Evolutionary conservation across 2,329 filamentous ascomycete genomes (phyloP).

Genomic region (Fusarium tricinctum): DNA sequence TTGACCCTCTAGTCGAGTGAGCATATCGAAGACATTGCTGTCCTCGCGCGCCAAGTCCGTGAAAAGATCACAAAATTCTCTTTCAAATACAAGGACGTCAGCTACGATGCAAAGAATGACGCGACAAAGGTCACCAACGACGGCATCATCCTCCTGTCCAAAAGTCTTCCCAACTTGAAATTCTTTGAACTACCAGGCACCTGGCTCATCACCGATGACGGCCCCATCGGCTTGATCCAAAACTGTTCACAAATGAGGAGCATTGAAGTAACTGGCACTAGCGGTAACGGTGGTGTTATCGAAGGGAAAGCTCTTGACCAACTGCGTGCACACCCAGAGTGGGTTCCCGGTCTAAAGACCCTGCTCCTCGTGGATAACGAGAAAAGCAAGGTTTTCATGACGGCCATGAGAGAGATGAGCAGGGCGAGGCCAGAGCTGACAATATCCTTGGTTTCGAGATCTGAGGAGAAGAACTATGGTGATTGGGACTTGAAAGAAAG

Average conservation of each 20-base stretch:
- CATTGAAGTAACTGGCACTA: slow-evolving; percentile 14
- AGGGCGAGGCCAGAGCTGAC: slow-evolving; percentile 20
- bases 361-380: not conserved
- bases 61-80: slow-evolving; percentile 20
- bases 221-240: not conserved
- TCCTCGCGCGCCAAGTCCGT: slow-evolving; percentile 9
- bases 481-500: slow-evolving; percentile 14
- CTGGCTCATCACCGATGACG: not conserved
- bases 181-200: slow-evolving; percentile 22
- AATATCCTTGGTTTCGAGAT: not conserved
- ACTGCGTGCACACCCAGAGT: slow-evolving; percentile 18
- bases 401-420: slow-evolving; percentile 22
- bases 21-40: slow-evolving; percentile 32
- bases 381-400: slow-evolving; percentile 22
- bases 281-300: not conserved
- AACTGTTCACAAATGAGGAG: not conserved
- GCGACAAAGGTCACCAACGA: slow-evolving; percentile 15
- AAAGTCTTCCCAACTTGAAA: slow-evolving; percentile 22
- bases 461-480: slow-evolving; percentile 26
- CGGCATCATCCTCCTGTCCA: slow-evolving; percentile 13
- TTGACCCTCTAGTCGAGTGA: slow-evolving; percentile 16
- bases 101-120: slow-evolving; percentile 16
- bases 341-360: slow-evolving; percentile 24
- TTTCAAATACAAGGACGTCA: slow-evolving; percentile 21
- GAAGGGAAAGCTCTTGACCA: slow-evolving; percentile 9